Evolutionary conservation across 2,329 filamentous ascomycete species (phyloP), one percentile per base, ranked within the genome.

Genomic region (Colletotrichum scovillei): DNA sequence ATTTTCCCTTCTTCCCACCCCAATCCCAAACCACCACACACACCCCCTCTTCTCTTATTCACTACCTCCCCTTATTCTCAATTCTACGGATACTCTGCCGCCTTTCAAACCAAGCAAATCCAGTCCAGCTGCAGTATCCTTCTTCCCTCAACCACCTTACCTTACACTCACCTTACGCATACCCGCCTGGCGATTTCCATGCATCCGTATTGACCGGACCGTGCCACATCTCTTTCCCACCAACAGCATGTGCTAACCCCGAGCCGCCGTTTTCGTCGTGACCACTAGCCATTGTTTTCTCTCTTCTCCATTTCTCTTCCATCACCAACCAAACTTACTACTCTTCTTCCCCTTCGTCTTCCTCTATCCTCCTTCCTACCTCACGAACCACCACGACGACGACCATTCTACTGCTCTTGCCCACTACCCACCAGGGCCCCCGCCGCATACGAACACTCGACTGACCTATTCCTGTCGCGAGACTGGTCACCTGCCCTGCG

Each of bases 191-290:
- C 58, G 62, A 65, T 22, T 22, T 56, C 62, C 35, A 74, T 74
- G 63, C 42, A 72, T 74, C 63, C 35, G 57, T 68, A 67, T 55
- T 73, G 53, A 74, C 58, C 35, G n/a, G 16, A 72, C 69, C 57
- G 58, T 59, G 72, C 72, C 63, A 73, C 69, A 72, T 63, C 57
- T 74, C 49, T 67, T 74, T 74, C 35, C 58, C 53, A 35, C 64
- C 72, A 63, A 73, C 69, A 72, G 68, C 72, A 74, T 72, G 68
- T 74, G 72, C 72, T 74, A 68, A 72, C 72, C 69, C 63, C 67
- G 32, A 71, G 71, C 67, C 67, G 71, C 67, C 71, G 71, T 62
- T 73, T 72, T 67, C 72, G 63, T 74, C 72, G 46, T 68, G 63
- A 67, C 63, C 46, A 64, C 56, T 57, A 68, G 72, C 59, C 72